A percentile compares a stretch with the other conserved stretches of the same genome.
Conservation (phyloP, 257 asterid species). For the Mitragyna speciosa region DNA sequence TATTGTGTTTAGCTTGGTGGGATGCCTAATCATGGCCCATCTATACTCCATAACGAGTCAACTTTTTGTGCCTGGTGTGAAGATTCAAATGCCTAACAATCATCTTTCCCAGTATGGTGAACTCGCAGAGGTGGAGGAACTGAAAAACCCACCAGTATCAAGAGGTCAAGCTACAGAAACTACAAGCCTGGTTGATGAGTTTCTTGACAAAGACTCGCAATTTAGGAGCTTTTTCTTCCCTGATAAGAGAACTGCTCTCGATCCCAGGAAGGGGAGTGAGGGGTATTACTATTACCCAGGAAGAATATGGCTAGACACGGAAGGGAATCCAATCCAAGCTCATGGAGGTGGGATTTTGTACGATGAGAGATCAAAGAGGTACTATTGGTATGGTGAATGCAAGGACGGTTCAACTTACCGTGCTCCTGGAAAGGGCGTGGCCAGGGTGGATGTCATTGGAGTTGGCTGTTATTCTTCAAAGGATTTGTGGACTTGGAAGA, state of each 20-base stretch:
- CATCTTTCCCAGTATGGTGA: constrained; percentile 2
- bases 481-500: constrained; percentile 93
- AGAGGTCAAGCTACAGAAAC: constrained; percentile 45
- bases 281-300: constrained; percentile 73
- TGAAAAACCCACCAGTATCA: constrained; percentile 20
- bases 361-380: constrained; percentile 59
- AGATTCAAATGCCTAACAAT: constrained; percentile 6
- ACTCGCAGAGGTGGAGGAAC: constrained; percentile 27
- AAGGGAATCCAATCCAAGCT: constrained; percentile 94
- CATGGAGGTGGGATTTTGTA: constrained; percentile 94
- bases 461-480: constrained; percentile 96
- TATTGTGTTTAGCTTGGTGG: constrained; percentile 24
- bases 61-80: neutral
- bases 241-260: constrained; percentile 46
- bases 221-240: constrained; percentile 83
- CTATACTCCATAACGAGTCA: constrained; percentile 16
- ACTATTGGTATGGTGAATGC: constrained; percentile 97
- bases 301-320: constrained; percentile 89
- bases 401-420: constrained; percentile 97
- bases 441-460: constrained; percentile 96
- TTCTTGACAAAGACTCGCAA: constrained; percentile 81
- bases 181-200: constrained; percentile 73
- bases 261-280: constrained; percentile 58
- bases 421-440: constrained; percentile 90
- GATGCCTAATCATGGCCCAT: constrained; percentile 24